phyloP scores from a whole-genome alignment of 768 basidiomycete genomes.

The Termitomyces eurrhizus region DNA sequence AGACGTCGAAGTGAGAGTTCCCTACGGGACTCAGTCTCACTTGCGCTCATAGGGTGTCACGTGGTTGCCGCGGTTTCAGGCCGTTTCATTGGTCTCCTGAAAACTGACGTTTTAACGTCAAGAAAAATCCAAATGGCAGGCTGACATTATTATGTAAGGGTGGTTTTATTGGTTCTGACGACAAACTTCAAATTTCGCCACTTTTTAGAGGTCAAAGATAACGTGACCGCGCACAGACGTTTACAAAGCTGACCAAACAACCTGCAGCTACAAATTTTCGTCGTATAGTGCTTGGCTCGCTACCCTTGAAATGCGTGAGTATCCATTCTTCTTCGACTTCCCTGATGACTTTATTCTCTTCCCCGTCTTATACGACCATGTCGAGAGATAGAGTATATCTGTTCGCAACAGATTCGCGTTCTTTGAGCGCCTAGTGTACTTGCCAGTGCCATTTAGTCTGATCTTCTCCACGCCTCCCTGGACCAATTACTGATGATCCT shows the following conservation, averaged over 20 bases:
- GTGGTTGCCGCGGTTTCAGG: too few species aligned
- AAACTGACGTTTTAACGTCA: too few species aligned
- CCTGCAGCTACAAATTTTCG: not conserved
- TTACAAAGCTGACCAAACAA: conserved; percentile 2
- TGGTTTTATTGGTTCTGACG: too few species aligned
- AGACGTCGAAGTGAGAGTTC: too few species aligned
- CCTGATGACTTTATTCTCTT: conserved; percentile 80
- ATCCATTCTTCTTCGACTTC: not conserved
- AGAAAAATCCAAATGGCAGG: too few species aligned
- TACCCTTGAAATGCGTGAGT: not conserved
- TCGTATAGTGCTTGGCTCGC: not conserved
- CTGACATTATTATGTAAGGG: too few species aligned
- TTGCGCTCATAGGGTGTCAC: too few species aligned
- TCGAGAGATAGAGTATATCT: conserved; percentile 73
- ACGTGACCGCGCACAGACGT: conserved; percentile 1
- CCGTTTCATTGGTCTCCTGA: too few species aligned
- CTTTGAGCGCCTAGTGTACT: conserved; percentile 67
- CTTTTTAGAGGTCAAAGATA: not conserved
- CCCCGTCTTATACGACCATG: conserved; percentile 91
- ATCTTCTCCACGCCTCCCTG: conserved; percentile 25
- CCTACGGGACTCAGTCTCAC: too few species aligned
- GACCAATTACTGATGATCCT: not conserved
- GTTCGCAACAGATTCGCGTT: conserved; percentile 73
- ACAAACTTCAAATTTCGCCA: not conserved
- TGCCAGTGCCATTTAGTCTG: conserved; percentile 90